Evolutionary conservation across 1,139 yeast genomes (phyloP).

Genomic region (Scheffersomyces titani): DNA sequence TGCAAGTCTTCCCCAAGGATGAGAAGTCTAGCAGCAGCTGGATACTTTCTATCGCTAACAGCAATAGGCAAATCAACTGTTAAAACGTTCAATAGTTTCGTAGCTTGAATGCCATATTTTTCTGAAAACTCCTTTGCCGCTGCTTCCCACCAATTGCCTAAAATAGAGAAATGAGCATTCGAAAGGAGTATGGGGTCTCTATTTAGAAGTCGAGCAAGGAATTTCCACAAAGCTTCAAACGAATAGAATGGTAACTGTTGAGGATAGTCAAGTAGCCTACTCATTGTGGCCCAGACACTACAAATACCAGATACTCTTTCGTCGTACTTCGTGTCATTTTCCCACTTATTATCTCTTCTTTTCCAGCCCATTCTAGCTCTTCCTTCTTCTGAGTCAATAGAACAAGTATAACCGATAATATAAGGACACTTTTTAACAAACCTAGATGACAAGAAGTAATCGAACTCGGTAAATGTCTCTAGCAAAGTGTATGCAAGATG

Average conservation of each 20-base stretch:
- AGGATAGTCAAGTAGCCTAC: conserved; percentile 37
- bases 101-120: conserved; percentile 69
- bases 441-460: conserved; percentile 71
- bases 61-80: conserved; percentile 52
- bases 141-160: conserved; percentile 93
- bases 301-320: conserved; percentile 87
- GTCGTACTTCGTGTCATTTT: conserved; percentile 70
- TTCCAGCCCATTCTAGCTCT: conserved; percentile 87
- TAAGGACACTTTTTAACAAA: conserved; percentile 90
- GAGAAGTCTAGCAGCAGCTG: conserved; percentile 77
- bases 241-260: conserved; percentile 18
- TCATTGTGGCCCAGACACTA: conserved; percentile 76
- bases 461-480: conserved; percentile 61
- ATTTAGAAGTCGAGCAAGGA: conserved; percentile 72
- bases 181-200: conserved; percentile 47
- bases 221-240: conserved; percentile 65
- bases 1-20: conserved; percentile 81
- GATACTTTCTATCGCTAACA: conserved; percentile 52
- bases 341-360: conserved; percentile 70
- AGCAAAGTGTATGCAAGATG: conserved; percentile 59
- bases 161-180: conserved; percentile 70
- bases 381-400: conserved; percentile 81
- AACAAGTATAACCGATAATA: conserved; percentile 76
- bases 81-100: conserved; percentile 52
- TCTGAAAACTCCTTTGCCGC: conserved; percentile 56